Evolutionary conservation across 306 rosid genomes (phyloP), one percentile per base, ranked within the genome.

Genomic region (Glycyrrhiza uralensis): DNA sequence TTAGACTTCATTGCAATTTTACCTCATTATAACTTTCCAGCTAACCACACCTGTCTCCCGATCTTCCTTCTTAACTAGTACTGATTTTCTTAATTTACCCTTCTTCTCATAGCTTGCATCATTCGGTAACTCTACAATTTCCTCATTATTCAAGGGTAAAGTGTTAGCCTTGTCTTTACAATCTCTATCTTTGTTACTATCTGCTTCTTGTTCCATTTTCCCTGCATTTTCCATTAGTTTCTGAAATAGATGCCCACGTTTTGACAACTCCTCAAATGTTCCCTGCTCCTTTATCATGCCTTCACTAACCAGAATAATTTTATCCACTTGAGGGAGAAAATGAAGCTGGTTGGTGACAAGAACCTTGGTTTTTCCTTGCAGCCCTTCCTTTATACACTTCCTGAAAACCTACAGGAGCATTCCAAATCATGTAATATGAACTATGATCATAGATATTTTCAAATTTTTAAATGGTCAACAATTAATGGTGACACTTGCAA

Each of bases 301-400:
- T 13, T 90, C 91, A 51, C 75, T 82, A 49, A 93, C 81, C 26
- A 93, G 67, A 66, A 93, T 78, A 61, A 93, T 84, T 72, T 80
- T 84, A 46, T 93, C 98, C 78, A 93, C 93, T 47, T 84, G 96
- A 47, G 96, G 93, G 71, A 93, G 98, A 78, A 93, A 88, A 82
- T 90, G 98, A 42, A 93, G 87, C 82, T 93, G 98, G 83, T 93
- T 93, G 30, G 98, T 93, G 70, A 93, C 97, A 69, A 93, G 96
- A 77, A 90, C 85, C 74, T 97, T 76, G 36, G 98, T 93, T 81
- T 90, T 93, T 42, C 87, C 93, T 52, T 47, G 73, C 80, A 93
- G 83, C 42, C 81, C 97, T 83, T 90, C 92, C 90, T 85, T 90
- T 80, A 93, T 84, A 56, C 98, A 93, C 45, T 70, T 87, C 76